A percentile compares a stretch with the other conserved stretches of the same genome.
Evolutionary conservation across 345 rosid genomes (phyloP).

Genomic region (Eucalyptus melliodora): DNA sequence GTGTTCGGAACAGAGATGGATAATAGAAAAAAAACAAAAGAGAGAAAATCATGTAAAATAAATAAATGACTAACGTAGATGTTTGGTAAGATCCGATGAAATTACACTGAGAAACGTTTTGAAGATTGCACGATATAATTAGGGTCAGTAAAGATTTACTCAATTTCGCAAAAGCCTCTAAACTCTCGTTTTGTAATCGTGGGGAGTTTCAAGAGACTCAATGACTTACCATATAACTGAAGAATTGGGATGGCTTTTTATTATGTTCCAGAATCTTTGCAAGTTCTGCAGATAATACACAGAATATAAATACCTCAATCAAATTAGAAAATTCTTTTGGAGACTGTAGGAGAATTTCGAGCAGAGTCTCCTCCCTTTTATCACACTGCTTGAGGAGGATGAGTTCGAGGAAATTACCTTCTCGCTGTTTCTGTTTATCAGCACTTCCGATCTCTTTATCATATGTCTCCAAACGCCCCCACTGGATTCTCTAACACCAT

Average conservation of each 20-base stretch:
- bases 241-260: rapidly evolving
- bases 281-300: rapidly evolving
- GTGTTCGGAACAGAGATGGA: background rate
- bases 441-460: rapidly evolving
- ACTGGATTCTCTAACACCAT: rapidly evolving
- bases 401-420: background rate
- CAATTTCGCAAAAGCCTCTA: background rate
- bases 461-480: rapidly evolving
- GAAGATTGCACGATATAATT: background rate
- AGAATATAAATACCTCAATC: background rate
- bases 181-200: too few relatives aligned
- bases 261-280: rapidly evolving
- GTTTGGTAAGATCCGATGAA: too few relatives aligned
- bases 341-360: background rate
- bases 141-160: too few relatives aligned
- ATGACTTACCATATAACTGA: background rate
- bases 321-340: background rate
- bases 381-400: background rate
- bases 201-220: background rate
- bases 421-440: rapidly evolving
- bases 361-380: background rate
- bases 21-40: rapidly evolving
- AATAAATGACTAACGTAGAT: rapidly evolving
- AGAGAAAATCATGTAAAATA: too few relatives aligned
- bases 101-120: too few relatives aligned